Evolutionary conservation across 352 stramenopile genomes (phyloP), one percentile per base, ranked within the genome.

Genomic region (Pythium periplocum): DNA sequence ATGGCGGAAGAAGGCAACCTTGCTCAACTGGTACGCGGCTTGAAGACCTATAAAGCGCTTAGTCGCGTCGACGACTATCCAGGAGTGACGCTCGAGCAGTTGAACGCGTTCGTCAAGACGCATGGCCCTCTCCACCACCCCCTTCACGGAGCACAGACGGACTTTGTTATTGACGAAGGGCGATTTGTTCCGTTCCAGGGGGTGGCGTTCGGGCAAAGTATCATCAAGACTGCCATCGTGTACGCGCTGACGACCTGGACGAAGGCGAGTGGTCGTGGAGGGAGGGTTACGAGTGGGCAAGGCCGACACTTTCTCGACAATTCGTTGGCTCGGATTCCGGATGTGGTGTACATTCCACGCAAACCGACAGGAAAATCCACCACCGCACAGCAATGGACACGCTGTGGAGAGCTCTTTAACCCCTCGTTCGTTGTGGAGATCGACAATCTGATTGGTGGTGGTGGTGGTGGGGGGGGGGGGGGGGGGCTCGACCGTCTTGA

Each of bases 161-260:
- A 38, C 6, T 64, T 73, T 33, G 69, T 60, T 53, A 60, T 73
- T 41, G 61, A 68, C 50, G 57, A 69, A 62, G 57, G 53, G 48
- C 35, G 26, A 30, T 69, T 64, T 17, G 40, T 50, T 3, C 61
- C 57, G 1, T 59, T 48, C 53, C 51, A 40, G 59, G 55, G 53
- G 38, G 43, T 55, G 2, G 51, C 57, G 33, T 55, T 57, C 32
- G 59, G 54, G 9, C 47, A 43, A 37, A 44, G 48, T 38, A 36
- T 55, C 5, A 57, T 66, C 48, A 53, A 36, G 39, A 30, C 48
- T 49, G 8, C 44, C 6, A 61, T 61, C 49, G 58, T 46, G 17
- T 31, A 47, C 26, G 32, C 9, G 34, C 32, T 52, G 4, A 4
- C 38, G 54, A 54, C 42, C 43, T 70, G 54, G 51, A 38, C 6